A percentile compares a stretch with the other conserved stretches of the same genome.
These are phyloP conservation scores for Lepiota venenata DNA, from an alignment of 768 basidiomycete genomes.

Conservation along the genomic window DNA sequence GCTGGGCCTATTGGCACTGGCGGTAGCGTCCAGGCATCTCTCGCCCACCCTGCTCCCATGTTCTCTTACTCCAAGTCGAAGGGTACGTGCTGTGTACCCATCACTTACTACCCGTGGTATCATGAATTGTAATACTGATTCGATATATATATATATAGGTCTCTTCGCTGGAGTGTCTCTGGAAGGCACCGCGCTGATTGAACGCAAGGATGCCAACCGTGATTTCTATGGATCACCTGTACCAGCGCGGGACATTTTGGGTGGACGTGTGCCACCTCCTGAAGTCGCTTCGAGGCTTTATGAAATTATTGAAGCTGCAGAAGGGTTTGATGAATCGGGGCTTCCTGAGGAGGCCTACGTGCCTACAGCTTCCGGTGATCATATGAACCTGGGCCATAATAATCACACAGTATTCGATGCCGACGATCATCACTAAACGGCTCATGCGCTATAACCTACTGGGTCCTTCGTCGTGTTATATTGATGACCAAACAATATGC, in stretches of 20 bases:
- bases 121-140: background rate
- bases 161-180: conserved; percentile 93
- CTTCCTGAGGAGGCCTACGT: conserved; percentile 80
- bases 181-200: conserved; percentile 92
- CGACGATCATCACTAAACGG: conserved; percentile 38
- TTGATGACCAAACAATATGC: background rate
- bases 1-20: conserved; percentile 96
- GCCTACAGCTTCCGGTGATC: conserved; percentile 60
- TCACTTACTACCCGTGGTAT: background rate
- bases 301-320: conserved; percentile 95
- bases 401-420: conserved; percentile 76
- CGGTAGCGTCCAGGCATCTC: conserved; percentile 79
- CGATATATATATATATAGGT: conserved; percentile 41
- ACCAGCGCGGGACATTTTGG: conserved; percentile 86
- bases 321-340: conserved; percentile 84
- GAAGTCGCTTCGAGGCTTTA: conserved; percentile 91
- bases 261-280: conserved; percentile 94
- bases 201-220: conserved; percentile 93
- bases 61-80: conserved; percentile 97
- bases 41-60: conserved; percentile 95
- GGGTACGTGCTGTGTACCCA: conserved; percentile 43
- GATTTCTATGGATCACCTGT: conserved; percentile 95
- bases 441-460: background rate
- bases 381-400: conserved; percentile 39
- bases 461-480: background rate